Base-by-base conservation (phyloP, 1,284 basidiomycete species). In the Ustilago vetiveriae region DNA sequence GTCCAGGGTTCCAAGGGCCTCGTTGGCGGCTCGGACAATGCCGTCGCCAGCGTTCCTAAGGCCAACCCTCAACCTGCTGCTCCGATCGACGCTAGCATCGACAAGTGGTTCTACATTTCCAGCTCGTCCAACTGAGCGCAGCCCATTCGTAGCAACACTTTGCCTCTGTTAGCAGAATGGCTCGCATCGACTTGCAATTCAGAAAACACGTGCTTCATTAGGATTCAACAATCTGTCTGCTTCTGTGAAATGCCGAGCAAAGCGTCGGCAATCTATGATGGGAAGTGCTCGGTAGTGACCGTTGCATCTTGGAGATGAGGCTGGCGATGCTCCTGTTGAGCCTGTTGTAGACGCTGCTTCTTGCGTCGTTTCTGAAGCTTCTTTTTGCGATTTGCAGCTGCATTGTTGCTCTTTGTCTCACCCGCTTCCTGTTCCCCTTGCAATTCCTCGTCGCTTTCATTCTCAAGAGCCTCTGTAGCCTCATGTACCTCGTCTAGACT, bases 1-100 rank as follows among this genome's bases (percentile, higher is more conserved):
- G 84, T 90, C 75, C 85, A 87, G 76, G 89, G 89, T 79, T 90
- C 91, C 50, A 88, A 90, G 72, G 90, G 89, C 47, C 86, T 88
- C 72, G 85, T 90, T 66, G 42, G 48, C 17, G 52, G 37, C 6
- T 84, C 86, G 81, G 90, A 95, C 82, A 86, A 86, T 17, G 76
- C 82, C 23, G 91, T 92, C 83, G 83, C 86, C 35, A 82, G 81
- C 78, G 82, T 98, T 67, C 94, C 94, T 56, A 83, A 85, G 42
- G 92, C 92, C 81, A 91, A 90, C 63, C 81, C 80, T 19, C 71
- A 79, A 71, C 66, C 79, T 17, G 50, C 80, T 21, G 82, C 79
- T 19, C 77, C 81, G 10, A 81, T 82, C 44, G 81, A 82, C 54
- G 54, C 82, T 37, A 74, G 70, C 63, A 77, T 82, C 52, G 78